phyloP scores from a whole-genome alignment of 2,329 filamentous ascomycete species.

The Xylariomycetidae sp. region DNA sequence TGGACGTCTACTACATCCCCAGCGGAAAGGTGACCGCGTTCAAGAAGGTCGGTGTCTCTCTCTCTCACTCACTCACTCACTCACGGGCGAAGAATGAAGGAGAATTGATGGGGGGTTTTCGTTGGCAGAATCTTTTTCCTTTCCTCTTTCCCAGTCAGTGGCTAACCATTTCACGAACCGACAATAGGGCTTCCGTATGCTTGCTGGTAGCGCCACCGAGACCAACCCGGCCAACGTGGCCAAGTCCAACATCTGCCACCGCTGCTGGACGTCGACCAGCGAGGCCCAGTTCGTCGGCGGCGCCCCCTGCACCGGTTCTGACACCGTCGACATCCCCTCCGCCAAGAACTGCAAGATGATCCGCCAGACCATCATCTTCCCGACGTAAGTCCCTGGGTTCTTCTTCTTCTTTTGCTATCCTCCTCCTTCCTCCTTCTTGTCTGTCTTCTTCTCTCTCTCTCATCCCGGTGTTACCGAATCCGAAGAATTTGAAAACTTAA shows the following conservation, averaged over 20 bases:
- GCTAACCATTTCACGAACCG: constrained; percentile 1
- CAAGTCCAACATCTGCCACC: constrained; percentile 39
- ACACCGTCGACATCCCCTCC: constrained; percentile 45
- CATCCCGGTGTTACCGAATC: neutral
- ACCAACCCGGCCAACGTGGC: constrained; percentile 33
- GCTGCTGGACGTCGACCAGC: constrained; percentile 41
- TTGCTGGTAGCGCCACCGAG: constrained; percentile 39
- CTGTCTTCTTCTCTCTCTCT: neutral
- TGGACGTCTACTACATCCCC: constrained; percentile 42
- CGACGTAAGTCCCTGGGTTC: constrained; percentile 27
- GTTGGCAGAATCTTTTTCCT: no score
- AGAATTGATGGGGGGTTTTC: no score
- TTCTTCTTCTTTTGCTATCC: neutral
- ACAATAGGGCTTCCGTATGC: constrained; percentile 41
- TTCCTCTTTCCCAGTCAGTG: neutral
- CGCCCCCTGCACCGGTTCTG: constrained; percentile 43
- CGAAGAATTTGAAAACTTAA: no score
- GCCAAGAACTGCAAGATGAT: constrained; percentile 46
- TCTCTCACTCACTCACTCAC: no score
- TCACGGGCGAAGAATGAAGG: no score
- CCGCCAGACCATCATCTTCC: constrained; percentile 49
- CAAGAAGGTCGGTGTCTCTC: constrained; percentile 29
- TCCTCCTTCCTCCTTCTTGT: constrained; percentile 3
- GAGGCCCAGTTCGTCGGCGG: constrained; percentile 44
- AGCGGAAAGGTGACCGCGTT: constrained; percentile 38